A percentile compares a stretch with the other conserved stretches of the same genome.
These are phyloP conservation scores for Colletotrichum filicis DNA, from an alignment of 2,329 filamentous ascomycete species.

Conservation along the genomic window DNA sequence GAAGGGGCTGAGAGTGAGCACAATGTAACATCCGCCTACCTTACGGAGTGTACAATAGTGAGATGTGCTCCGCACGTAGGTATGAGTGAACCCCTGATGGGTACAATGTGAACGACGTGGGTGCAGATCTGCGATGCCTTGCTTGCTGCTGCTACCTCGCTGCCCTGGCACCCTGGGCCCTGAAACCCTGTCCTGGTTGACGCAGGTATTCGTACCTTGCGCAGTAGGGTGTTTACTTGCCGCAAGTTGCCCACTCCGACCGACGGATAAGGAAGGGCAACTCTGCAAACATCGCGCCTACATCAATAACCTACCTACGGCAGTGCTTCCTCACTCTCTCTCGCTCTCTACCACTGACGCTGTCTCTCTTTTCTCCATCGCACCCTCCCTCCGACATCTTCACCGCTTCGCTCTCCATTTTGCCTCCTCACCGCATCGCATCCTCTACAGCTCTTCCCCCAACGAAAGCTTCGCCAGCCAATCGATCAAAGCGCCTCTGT, in stretches of 20 bases:
- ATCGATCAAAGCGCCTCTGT: neutral
- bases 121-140: neutral
- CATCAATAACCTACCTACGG: neutral
- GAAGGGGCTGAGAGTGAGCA: neutral
- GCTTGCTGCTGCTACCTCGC: neutral
- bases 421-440: neutral
- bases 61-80: too few relatives aligned
- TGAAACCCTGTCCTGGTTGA: neutral
- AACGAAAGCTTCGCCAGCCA: slow-evolving; percentile 27
- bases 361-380: neutral
- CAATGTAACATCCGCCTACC: neutral
- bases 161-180: neutral
- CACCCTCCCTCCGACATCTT: neutral
- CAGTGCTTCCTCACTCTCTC: neutral
- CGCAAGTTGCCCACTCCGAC: slow-evolving; percentile 5
- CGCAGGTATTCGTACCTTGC: too few relatives aligned
- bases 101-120: neutral
- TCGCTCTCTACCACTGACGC: neutral
- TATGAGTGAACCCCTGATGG: neutral
- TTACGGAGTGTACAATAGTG: too few relatives aligned
- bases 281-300: slow-evolving; percentile 26
- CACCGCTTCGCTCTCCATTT: slow-evolving; percentile 23
- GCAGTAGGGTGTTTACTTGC: neutral
- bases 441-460: slow-evolving; percentile 1
- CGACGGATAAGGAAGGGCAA: slow-evolving; percentile 13